Base-by-base conservation (phyloP, 225 moss, liverwort and hornwort species). In the Takakia lepidozioides region DNA sequence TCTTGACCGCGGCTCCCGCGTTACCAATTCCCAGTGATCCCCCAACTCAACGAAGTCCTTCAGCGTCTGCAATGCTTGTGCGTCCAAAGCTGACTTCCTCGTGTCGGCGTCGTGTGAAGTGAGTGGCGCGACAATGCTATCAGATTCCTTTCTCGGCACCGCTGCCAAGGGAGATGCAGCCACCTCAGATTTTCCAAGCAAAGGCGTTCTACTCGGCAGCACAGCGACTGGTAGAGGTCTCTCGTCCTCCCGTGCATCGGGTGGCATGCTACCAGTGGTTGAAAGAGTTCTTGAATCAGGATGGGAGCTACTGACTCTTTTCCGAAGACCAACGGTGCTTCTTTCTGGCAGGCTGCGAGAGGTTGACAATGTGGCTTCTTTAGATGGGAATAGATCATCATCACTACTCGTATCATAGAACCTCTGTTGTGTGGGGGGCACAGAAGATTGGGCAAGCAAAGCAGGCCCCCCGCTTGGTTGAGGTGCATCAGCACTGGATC, bases 21-120 rank as follows among this genome's bases (percentile, higher is more conserved):
- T 62, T 24, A 76, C 70, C 37, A 76, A 62, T 59, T 76, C 76
- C 76, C 76, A 76, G 16, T 56, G 70, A 46, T 76, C 75, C 51
- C 60, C 64, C 29, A 74, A 35, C 26, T 41, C 20, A 32, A 41
- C 26, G 25, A 36, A 56, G 56, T 65, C 69, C 44, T 61, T 74
- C 14, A 58, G 54, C 57, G 61, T 21, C 46, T 55, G 55, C 13
- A 38, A 29, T 39, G 25, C 47, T 24, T 32, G 42, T 56, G 67
- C 28, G 47, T 17, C 55, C 13, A n/a, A 26, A 5, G 21, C 32
- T 32, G 7, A 7, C 1, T 32, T 32, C 32, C 7, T 32, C n/a
- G n/a, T n/a, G n/a, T n/a, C n/a, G n/a, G n/a, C n/a, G n/a, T n/a
- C n/a, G n/a, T n/a, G n/a, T n/a, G n/a, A n/a, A n/a, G n/a, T n/a